phyloP scores from a whole-genome alignment of 495 filamentous ascomycete species.

The Aspergillus cristatus region DNA sequence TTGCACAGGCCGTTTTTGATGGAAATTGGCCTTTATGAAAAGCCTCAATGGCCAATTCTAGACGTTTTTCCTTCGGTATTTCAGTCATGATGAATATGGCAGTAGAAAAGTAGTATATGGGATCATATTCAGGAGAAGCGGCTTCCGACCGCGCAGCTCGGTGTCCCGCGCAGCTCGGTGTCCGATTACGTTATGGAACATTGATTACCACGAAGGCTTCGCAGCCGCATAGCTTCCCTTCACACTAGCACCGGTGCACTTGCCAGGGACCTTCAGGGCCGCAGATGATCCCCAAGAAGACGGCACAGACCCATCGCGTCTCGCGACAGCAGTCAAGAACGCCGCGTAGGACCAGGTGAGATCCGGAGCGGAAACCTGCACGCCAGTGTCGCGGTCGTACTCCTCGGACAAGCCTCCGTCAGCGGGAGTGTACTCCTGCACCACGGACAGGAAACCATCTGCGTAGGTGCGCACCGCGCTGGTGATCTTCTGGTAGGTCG shows the following conservation, averaged over 20 bases:
- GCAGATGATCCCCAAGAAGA: constrained; percentile 40
- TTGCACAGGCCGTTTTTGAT: too few species aligned
- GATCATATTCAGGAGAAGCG: too few species aligned
- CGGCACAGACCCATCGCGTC: constrained; percentile 35
- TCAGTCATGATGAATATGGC: too few species aligned
- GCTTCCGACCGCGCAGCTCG: too few species aligned
- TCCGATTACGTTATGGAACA: too few species aligned
- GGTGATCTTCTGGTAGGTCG: constrained; percentile 30
- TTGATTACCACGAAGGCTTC: constrained; percentile 4
- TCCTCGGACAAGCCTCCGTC: constrained; percentile 54
- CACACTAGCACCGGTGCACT: constrained; percentile 5
- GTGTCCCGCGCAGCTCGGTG: too few species aligned
- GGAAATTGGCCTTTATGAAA: too few species aligned
- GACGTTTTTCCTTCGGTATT: too few species aligned
- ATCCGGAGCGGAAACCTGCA: constrained; percentile 44
- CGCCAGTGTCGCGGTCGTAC: constrained; percentile 43
- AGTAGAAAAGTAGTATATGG: too few species aligned
- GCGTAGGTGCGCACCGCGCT: constrained; percentile 37
- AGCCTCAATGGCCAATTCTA: too few species aligned
- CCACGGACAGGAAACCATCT: constrained; percentile 39
- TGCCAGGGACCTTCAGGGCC: constrained; percentile 31
- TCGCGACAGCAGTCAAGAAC: constrained; percentile 49
- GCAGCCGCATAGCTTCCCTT: constrained; percentile 9
- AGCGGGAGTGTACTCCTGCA: constrained; percentile 38
- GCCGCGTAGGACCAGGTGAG: constrained; percentile 63